Conservation (phyloP, 768 basidiomycete genomes). For the Kondoa subrosea region DNA sequence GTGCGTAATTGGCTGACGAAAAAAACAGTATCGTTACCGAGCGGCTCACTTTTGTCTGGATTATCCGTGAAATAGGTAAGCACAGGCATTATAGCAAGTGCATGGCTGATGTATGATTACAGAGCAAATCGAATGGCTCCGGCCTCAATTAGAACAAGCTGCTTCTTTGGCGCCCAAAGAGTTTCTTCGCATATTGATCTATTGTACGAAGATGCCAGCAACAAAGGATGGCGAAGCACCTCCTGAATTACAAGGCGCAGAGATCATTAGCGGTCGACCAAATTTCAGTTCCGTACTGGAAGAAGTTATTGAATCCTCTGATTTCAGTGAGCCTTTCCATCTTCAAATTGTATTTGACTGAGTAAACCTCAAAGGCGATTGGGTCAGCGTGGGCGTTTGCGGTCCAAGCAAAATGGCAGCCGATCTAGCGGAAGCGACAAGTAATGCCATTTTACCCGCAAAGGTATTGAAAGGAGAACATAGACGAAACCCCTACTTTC, state of each 20-base stretch:
- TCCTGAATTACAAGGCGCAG: not conserved
- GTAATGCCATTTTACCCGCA: not conserved
- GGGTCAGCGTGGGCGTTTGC: slow-evolving; percentile 2
- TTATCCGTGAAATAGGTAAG: not conserved
- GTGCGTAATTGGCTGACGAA: not conserved
- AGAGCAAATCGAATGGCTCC: slow-evolving; percentile 3
- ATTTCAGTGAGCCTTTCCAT: not conserved
- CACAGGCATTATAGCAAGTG: not conserved
- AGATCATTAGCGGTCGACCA: slow-evolving; percentile 1
- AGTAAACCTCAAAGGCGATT: not conserved
- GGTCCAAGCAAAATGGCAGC: not conserved
- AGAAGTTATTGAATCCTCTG: not conserved
- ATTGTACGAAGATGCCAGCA: not conserved
- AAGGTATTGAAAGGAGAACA: slow-evolving; percentile 9
- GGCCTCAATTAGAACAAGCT: not conserved
- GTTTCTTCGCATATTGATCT: not conserved
- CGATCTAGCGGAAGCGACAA: not conserved
- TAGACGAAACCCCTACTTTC: not conserved
- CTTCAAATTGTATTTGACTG: not conserved
- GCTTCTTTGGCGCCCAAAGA: not conserved
- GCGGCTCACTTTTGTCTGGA: slow-evolving; percentile 3
- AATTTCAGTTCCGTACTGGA: not conserved
- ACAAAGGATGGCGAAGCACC: not conserved
- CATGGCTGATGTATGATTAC: too few relatives aligned
- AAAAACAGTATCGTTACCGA: not conserved